Evolutionary conservation across 345 rosid species (phyloP).

Genomic region (Gossypium mustelinum): DNA sequence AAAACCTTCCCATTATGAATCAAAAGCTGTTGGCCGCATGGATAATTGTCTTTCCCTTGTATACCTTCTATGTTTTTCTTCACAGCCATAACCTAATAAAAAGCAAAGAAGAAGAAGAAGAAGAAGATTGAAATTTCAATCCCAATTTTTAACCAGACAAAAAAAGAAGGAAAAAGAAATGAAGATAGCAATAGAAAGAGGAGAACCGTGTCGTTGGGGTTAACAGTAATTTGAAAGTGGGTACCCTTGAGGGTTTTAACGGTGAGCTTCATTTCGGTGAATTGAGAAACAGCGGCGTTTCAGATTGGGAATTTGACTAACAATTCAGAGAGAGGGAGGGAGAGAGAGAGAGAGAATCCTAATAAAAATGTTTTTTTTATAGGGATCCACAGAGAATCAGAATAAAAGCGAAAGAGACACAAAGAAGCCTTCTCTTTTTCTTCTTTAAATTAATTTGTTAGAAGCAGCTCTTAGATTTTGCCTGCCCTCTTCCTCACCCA

Average conservation of each 20-base stretch:
- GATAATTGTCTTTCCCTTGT: constrained; percentile 91
- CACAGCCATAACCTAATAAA: constrained; percentile 75
- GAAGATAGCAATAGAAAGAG: not conserved
- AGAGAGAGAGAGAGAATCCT: not conserved
- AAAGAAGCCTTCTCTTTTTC: no score
- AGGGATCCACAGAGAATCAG: no score
- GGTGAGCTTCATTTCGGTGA: constrained; percentile 77
- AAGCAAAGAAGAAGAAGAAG: not conserved
- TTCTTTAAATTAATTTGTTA: no score
- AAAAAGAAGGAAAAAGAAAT: not conserved
- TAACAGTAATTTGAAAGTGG: constrained; percentile 93
- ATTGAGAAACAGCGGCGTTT: not conserved
- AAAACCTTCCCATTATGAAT: constrained; percentile 95
- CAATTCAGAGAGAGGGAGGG: not conserved
- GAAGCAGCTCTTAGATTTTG: no score
- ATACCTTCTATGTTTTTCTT: constrained; percentile 95
- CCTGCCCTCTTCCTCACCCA: no score
- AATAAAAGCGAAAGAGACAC: no score
- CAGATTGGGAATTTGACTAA: not conserved
- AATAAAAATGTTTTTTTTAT: not conserved
- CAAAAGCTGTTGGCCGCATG: constrained; percentile 88
- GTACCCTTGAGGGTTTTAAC: constrained; percentile 95
- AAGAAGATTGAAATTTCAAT: not conserved
- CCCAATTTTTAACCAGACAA: constrained; percentile 8
- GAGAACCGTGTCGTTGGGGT: constrained; percentile 78